Conservation (phyloP, 2,329 filamentous ascomycete genomes). For the Xylariomycetidae sp. region DNA sequence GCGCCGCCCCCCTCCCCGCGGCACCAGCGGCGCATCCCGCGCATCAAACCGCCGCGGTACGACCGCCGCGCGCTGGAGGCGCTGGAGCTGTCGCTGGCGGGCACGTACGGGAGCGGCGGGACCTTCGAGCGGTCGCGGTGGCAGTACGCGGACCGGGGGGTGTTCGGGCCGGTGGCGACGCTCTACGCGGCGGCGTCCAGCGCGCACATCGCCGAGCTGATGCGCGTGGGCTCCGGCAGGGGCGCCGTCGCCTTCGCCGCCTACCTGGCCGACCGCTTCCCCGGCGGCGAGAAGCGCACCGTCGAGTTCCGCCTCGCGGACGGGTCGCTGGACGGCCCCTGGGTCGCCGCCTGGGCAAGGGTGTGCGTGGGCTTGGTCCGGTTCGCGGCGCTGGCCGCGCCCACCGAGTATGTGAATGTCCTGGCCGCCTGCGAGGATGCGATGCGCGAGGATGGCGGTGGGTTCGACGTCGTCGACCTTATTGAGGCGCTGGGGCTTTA, state of each 20-base stretch:
- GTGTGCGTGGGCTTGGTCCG: slow-evolving; percentile 17
- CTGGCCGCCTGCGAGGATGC: slow-evolving; percentile 25
- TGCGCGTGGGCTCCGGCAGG: neutral
- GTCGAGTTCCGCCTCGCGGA: slow-evolving; percentile 18
- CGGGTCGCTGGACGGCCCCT: slow-evolving; percentile 9
- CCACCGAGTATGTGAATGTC: slow-evolving; percentile 9
- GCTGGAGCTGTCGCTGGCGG: neutral
- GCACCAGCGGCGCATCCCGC: neutral
- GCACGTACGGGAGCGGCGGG: too few species aligned
- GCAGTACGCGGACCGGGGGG: neutral
- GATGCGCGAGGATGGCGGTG: slow-evolving; percentile 36
- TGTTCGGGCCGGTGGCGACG: neutral
- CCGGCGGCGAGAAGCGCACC: slow-evolving; percentile 1
- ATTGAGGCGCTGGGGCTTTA: slow-evolving; percentile 18
- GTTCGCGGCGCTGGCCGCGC: slow-evolving; percentile 15
- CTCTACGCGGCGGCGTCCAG: neutral
- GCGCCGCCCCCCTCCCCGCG: too few species aligned
- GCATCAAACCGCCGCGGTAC: neutral
- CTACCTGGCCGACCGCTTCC: slow-evolving; percentile 1
- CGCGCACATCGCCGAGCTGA: slow-evolving; percentile 3
- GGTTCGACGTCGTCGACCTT: slow-evolving; percentile 21
- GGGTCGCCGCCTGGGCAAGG: slow-evolving; percentile 14
- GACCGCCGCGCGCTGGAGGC: neutral
- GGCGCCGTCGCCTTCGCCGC: slow-evolving; percentile 1
- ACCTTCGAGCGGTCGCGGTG: neutral